phyloP scores from a whole-genome alignment of 768 basidiomycete species.

The Bullera alba region DNA sequence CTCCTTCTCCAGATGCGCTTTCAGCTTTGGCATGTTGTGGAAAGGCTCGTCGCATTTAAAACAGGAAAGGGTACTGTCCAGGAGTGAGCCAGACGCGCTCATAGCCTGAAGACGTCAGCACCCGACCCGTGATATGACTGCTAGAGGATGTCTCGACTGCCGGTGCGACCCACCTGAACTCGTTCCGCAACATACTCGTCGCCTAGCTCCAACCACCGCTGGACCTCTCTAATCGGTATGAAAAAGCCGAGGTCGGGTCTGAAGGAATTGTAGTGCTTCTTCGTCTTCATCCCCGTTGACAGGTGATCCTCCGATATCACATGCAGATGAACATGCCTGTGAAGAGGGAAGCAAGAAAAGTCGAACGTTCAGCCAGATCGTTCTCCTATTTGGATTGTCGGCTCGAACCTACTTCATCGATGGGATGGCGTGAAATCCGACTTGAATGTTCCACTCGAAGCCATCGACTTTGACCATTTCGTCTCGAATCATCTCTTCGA shows the following conservation, averaged over 20 bases:
- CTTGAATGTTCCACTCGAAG: slow-evolving; percentile 53
- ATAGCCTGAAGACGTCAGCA: slow-evolving; percentile 7
- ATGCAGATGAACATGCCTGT: slow-evolving; percentile 57
- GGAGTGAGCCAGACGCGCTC: slow-evolving; percentile 51
- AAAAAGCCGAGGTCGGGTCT: slow-evolving; percentile 79
- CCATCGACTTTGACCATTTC: slow-evolving; percentile 63
- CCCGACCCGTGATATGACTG: background rate
- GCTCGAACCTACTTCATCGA: slow-evolving; percentile 67
- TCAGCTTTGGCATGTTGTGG: slow-evolving; percentile 68
- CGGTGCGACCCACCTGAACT: slow-evolving; percentile 21
- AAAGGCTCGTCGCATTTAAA: slow-evolving; percentile 60
- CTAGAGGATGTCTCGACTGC: slow-evolving; percentile 14
- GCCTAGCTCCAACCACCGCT: slow-evolving; percentile 54
- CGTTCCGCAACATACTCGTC: slow-evolving; percentile 14
- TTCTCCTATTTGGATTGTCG: background rate
- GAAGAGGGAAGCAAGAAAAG: background rate
- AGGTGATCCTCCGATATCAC: slow-evolving; percentile 72
- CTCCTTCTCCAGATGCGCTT: slow-evolving; percentile 67
- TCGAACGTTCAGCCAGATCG: background rate
- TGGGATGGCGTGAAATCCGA: slow-evolving; percentile 76
- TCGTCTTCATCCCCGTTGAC: slow-evolving; percentile 66
- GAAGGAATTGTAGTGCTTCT: slow-evolving; percentile 89
- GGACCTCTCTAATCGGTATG: slow-evolving; percentile 66
- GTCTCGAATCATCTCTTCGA: slow-evolving; percentile 60
- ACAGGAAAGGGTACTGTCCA: slow-evolving; percentile 64